Evolutionary conservation across 2,329 filamentous ascomycete genomes (phyloP).

Genomic region (Beauveria caledonica): DNA sequence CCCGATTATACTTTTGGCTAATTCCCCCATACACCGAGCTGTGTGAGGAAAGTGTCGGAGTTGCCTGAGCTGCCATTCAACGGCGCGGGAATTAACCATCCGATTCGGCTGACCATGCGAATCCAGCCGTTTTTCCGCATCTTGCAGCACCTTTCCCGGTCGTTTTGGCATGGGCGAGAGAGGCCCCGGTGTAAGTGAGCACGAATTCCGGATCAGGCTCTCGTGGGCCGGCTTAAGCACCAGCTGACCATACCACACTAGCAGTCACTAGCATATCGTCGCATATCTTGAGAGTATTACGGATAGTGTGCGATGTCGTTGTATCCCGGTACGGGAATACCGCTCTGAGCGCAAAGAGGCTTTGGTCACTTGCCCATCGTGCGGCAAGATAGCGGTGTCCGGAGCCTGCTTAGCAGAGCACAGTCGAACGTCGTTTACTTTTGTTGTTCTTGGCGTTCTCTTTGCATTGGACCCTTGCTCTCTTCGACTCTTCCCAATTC

Average conservation of each 20-base stretch:
- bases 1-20: not conserved
- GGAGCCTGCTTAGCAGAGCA: not conserved
- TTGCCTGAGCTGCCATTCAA: not conserved
- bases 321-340: not conserved
- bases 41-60: not conserved
- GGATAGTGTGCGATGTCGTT: not conserved
- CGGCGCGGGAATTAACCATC: not conserved
- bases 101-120: not conserved
- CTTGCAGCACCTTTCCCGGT: not conserved
- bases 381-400: not conserved
- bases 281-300: fast-evolving
- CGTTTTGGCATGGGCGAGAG: not conserved
- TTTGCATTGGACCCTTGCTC: not conserved
- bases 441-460: not conserved
- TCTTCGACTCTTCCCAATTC: not conserved
- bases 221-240: constrained; percentile 3
- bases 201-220: not conserved
- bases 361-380: not conserved
- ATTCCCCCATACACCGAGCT: not conserved
- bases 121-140: not conserved
- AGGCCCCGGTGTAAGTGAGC: constrained; percentile 6
- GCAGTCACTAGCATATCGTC: not conserved
- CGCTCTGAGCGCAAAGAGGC: not conserved
- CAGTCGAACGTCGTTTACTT: not conserved
- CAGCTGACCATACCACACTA: not conserved